Conservation (phyloP, 345 rosid species). For the Arabis hirsuta region DNA sequence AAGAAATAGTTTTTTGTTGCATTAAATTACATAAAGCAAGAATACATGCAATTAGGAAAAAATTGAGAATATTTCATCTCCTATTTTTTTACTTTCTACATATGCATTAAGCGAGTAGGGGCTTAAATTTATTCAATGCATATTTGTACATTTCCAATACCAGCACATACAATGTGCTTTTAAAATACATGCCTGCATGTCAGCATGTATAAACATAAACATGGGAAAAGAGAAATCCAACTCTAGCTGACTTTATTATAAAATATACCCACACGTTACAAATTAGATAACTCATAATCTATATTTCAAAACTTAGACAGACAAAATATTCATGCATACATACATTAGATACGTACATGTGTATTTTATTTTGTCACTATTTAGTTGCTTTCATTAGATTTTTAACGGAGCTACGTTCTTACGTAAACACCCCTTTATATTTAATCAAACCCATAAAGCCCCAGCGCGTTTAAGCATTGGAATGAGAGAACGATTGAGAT, state of each 20-base stretch:
- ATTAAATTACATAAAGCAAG: too few relatives aligned
- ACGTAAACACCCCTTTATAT: neutral
- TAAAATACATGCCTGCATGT: neutral
- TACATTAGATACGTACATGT: too few relatives aligned
- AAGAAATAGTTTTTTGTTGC: too few relatives aligned
- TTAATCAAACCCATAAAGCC: conserved; percentile 70
- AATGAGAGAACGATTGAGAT: conserved; percentile 70
- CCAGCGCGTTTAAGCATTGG: conserved; percentile 74
- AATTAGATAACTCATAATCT: conserved; percentile 3
- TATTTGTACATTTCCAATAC: too few relatives aligned
- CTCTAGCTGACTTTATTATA: neutral
- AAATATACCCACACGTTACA: conserved; percentile 1
- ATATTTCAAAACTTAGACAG: conserved; percentile 16
- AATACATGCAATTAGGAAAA: too few relatives aligned
- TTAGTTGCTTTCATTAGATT: neutral
- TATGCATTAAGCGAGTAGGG: neutral
- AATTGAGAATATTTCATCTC: too few relatives aligned
- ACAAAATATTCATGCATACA: neutral
- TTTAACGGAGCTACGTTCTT: neutral
- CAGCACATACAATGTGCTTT: neutral
- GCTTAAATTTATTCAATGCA: too few relatives aligned
- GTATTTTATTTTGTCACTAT: neutral
- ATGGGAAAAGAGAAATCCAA: neutral
- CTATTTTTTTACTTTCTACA: too few relatives aligned
- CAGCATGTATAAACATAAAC: neutral